phyloP scores from a whole-genome alignment of 306 rosid species.

The Vachellia collinsii region DNA sequence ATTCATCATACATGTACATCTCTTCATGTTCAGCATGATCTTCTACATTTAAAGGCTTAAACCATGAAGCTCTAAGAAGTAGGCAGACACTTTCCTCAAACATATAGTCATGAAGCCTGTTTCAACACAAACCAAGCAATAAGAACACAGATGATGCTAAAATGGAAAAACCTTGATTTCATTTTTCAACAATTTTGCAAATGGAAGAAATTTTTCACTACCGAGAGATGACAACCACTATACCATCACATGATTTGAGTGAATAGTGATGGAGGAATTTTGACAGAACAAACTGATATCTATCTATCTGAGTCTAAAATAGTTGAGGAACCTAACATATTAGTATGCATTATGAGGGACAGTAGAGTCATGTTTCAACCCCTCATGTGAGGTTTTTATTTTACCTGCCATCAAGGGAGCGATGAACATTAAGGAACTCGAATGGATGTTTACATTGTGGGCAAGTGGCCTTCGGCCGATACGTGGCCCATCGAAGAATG shows the following conservation, averaged over 20 bases:
- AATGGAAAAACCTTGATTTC: neutral
- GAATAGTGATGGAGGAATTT: neutral
- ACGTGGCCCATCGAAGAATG: slow-evolving; percentile 93
- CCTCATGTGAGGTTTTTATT: neutral
- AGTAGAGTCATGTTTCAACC: neutral
- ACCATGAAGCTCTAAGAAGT: slow-evolving; percentile 89
- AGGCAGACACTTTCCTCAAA: slow-evolving; percentile 85
- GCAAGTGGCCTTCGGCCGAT: slow-evolving; percentile 66
- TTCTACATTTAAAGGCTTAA: slow-evolving; percentile 57
- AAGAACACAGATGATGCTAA: neutral
- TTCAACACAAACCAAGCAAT: neutral
- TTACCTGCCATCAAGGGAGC: slow-evolving; percentile 94
- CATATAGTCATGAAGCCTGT: slow-evolving; percentile 17
- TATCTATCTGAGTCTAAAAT: neutral
- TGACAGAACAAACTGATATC: neutral
- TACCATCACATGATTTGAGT: neutral
- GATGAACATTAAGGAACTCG: slow-evolving; percentile 82
- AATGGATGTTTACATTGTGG: slow-evolving; percentile 95
- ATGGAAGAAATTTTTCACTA: neutral
- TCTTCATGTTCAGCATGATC: slow-evolving; percentile 47
- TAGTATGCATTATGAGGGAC: neutral
- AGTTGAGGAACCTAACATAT: neutral
- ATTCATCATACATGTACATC: neutral
- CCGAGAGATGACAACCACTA: neutral
- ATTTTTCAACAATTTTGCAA: neutral